Base-by-base conservation (phyloP, 257 asterid species). In the Anisodus acutangulus region DNA sequence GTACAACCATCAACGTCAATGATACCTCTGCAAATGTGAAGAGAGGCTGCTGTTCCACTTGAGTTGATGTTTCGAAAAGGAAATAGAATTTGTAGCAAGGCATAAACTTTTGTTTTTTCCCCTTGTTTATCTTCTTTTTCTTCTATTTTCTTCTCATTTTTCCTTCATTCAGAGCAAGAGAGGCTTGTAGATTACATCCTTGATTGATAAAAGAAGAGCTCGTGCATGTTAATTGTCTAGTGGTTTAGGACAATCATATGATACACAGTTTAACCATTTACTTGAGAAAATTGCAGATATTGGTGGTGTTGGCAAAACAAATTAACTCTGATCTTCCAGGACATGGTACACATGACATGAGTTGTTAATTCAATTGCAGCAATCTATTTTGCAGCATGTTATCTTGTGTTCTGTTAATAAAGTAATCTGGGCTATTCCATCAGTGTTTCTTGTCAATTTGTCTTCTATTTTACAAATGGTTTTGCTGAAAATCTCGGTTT, bases 11-110 rank as follows among this genome's bases (percentile, higher is more conserved):
- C 84, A 91, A 91, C 10, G 94, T 92, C 11, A 69, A 66, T 22
- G 95, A 92, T 86, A 81, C 90, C 4, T 85, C 92, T 5, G 92
- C 87, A 35, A 92, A 89, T 85, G 84, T 59, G 22, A 93, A 90
- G 89, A 87, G 86, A 83, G 93, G 95, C 80, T 93, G 97, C 86
- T 93, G 97, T 87, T 93, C 97, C n/a, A 86, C 91, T 85, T 91
- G 87, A 90, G 83, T 69, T 87, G 49, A 31, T 58, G 66, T 84
- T 64, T 82, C 78, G 11, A 88, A 79, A 58, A 80, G 63, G 79
- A 54, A 68, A 49, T 64, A 49, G 82, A 62, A 64, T 83, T 63
- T 86, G 82, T 85, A 78, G 80, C 74, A 62, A 63, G 47, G 47
- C 83, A 63, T 71, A 62, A 86, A 85, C 91, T 82, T 85, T 85